Evolutionary conservation across 2,329 filamentous ascomycete genomes (phyloP).

Genomic region (Fusarium pseudoanthophilum): DNA sequence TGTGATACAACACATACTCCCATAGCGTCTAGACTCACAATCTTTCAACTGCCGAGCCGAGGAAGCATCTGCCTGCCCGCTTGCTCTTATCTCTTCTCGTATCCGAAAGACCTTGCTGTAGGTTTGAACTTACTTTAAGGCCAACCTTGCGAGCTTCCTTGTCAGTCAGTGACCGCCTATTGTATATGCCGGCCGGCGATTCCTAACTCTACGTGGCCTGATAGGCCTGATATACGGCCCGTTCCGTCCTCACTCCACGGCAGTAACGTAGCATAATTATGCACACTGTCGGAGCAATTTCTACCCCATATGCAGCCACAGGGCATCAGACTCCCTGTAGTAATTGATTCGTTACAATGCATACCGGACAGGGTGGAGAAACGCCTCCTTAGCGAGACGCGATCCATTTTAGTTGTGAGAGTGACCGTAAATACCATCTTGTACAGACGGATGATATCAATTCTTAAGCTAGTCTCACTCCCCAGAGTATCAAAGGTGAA

Average conservation of each 20-base stretch:
- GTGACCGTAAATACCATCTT: too few relatives aligned
- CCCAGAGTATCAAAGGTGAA: not conserved
- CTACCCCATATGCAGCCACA: not conserved
- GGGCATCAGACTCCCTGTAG: not conserved
- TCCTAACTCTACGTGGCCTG: not conserved
- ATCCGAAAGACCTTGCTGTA: not conserved
- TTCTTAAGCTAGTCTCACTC: not conserved
- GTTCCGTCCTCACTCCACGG: not conserved
- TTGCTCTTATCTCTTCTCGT: not conserved
- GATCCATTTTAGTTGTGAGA: not conserved
- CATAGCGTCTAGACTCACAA: not conserved
- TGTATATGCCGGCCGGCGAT: not conserved
- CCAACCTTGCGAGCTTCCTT: fast-evolving
- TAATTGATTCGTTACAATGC: not conserved
- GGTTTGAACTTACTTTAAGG: not conserved
- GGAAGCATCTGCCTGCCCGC: not conserved
- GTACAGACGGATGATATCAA: not conserved
- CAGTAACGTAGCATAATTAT: not conserved
- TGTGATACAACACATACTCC: not conserved
- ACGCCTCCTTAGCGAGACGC: not conserved
- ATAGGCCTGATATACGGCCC: not conserved
- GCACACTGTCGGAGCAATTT: fast-evolving
- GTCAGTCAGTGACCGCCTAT: not conserved
- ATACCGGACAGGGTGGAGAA: not conserved
- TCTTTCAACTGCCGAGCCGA: not conserved